These are phyloP conservation scores for Podospora didyma DNA, from an alignment of 495 filamentous ascomycete genomes.

Conservation along the genomic window DNA sequence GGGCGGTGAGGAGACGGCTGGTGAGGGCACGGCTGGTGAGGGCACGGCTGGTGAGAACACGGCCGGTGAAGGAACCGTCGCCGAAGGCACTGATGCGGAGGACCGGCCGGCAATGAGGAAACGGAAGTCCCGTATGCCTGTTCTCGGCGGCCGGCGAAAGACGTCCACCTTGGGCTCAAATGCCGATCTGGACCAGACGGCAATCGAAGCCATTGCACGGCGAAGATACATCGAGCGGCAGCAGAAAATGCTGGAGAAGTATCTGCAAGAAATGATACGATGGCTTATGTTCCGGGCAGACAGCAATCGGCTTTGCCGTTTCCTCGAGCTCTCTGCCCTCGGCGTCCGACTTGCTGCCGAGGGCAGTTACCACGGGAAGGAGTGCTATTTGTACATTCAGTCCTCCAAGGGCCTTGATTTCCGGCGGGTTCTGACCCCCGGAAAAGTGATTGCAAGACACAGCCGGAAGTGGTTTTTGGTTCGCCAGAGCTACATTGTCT, in stretches of 20 bases:
- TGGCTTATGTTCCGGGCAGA: conserved; percentile 95
- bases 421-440: conserved; percentile 71
- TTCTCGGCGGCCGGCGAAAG: conserved; percentile 31
- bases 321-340: conserved; percentile 89
- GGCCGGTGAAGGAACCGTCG: conserved; percentile 34
- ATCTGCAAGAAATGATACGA: conserved; percentile 89
- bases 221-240: conserved; percentile 59
- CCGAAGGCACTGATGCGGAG: conserved; percentile 40
- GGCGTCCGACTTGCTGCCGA: conserved; percentile 94
- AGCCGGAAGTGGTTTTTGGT: conserved; percentile 96
- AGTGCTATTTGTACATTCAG: conserved; percentile 88
- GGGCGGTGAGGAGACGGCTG: conserved; percentile 39
- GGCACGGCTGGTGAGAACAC: conserved; percentile 46
- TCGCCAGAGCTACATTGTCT: conserved; percentile 95
- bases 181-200: conserved; percentile 20
- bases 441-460: conserved; percentile 72
- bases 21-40: conserved; percentile 46
- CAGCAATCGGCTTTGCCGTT: conserved; percentile 93
- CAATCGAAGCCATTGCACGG: conserved; percentile 29
- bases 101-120: conserved; percentile 41
- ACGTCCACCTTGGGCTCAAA: conserved; percentile 26
- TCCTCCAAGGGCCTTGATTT: conserved; percentile 90
- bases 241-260: conserved; percentile 80
- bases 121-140: conserved; percentile 63
- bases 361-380: conserved; percentile 95